A percentile compares a stretch with the other conserved stretches of the same genome.
Conservation (phyloP, 345 rosid genomes). For the Rhizophora apiculata region DNA sequence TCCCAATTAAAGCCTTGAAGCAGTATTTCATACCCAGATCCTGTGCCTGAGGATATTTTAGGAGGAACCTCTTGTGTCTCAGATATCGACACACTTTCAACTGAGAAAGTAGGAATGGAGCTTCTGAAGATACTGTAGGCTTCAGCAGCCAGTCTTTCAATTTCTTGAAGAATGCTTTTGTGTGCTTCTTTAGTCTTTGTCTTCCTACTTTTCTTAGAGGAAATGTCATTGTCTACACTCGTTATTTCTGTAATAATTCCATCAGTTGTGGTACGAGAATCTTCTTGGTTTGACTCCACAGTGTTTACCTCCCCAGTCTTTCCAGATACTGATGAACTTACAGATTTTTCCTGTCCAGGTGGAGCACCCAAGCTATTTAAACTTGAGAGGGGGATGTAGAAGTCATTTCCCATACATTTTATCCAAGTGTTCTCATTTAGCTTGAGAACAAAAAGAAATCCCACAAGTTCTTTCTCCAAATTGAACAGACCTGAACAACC, state of each 20-base stretch:
- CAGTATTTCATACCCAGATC: conserved; percentile 79
- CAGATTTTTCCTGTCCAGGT: conserved; percentile 28
- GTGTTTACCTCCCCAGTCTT: conserved; percentile 32
- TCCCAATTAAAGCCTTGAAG: conserved; percentile 99
- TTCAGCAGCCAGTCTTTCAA: conserved; percentile 96
- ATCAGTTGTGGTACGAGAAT: conserved; percentile 42
- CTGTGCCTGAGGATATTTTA: conserved; percentile 68
- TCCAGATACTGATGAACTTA: conserved; percentile 28
- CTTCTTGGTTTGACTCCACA: conserved; percentile 39
- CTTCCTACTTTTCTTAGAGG: conserved; percentile 49
- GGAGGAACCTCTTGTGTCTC: conserved; percentile 41
- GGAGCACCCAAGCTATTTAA: conserved; percentile 39
- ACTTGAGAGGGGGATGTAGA: conserved; percentile 61
- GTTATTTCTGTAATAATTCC: conserved; percentile 78
- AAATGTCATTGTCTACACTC: conserved; percentile 64
- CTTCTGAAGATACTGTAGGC: conserved; percentile 92
- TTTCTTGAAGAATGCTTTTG: conserved; percentile 83
- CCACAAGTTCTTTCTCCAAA: conserved; percentile 53
- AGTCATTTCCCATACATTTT: conserved; percentile 64
- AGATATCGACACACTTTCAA: conserved; percentile 43
- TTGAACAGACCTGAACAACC: conserved; percentile 62
- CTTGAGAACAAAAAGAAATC: conserved; percentile 87
- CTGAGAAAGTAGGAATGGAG: conserved; percentile 55
- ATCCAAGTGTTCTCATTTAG: conserved; percentile 65
- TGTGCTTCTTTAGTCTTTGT: conserved; percentile 68